Percentiles rank a stretch among this genome's conserved stretches.
phyloP scores from a whole-genome alignment of 805 yeast species.

The Nakazawaea ishiwadae region DNA sequence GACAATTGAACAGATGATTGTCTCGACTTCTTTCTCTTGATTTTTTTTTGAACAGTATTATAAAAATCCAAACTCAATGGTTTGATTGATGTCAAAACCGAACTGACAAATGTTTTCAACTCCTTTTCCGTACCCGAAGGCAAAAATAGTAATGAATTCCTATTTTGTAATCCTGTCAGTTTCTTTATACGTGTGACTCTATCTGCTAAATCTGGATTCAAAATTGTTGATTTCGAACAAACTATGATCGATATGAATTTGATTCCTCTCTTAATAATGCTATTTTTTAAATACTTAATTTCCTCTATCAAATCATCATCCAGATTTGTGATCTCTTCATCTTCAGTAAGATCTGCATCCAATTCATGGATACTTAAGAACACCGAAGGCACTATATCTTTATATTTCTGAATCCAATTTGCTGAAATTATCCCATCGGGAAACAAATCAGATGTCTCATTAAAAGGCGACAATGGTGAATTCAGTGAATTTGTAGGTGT shows the following conservation, averaged over 20 bases:
- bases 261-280: constrained; percentile 25
- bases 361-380: constrained; percentile 41
- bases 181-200: constrained; percentile 33
- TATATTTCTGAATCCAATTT: constrained; percentile 53
- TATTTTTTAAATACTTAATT: constrained; percentile 27
- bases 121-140: constrained; percentile 38
- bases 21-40: constrained; percentile 33
- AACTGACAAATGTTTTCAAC: constrained; percentile 28
- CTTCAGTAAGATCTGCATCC: constrained; percentile 25
- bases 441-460: constrained; percentile 31
- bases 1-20: constrained; percentile 7
- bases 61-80: constrained; percentile 42
- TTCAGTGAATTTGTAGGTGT: not conserved
- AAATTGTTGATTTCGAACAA: constrained; percentile 23
- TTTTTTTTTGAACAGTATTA: constrained; percentile 31
- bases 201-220: constrained; percentile 28
- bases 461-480: constrained; percentile 39
- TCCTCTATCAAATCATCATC: constrained; percentile 33
- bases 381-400: constrained; percentile 40
- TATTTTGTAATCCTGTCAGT: constrained; percentile 36
- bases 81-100: constrained; percentile 31
- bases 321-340: constrained; percentile 18
- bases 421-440: constrained; percentile 38
- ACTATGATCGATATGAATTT: constrained; percentile 31
- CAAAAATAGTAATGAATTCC: constrained; percentile 39